Evolutionary conservation across 371 early-diverging fungal species (phyloP), one percentile per base, ranked within the genome.

Genomic region (Rhizopus sp.): DNA sequence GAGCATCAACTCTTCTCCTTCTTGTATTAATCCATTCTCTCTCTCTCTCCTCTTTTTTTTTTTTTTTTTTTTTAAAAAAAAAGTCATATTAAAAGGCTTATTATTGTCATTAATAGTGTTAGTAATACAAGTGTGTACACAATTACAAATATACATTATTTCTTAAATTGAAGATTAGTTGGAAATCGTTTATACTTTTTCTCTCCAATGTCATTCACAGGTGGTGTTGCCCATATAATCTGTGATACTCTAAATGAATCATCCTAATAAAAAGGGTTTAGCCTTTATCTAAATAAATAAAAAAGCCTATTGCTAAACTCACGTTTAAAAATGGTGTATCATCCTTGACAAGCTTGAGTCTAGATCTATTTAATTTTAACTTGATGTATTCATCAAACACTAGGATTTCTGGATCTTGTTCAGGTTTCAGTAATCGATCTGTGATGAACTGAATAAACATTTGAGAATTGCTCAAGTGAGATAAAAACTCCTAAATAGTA

Each of bases 311-410:
- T 3, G 37, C 29, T 51, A 9, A 15, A 33, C 78, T 69, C 72
- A 83, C 86, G 42, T 87, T 81, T 45, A 93, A 61, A 57, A 93
- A 93, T 12, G 88, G 90, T 12, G 93, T 93, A 12, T 86, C 81
- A 57, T 91, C 91, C 53, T 91, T 93, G 12, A 83, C 82, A 53
- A 91, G 70, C 38, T 85, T 82, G 39, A 93, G 77, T 48, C 85
- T 85, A 12, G 89, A 89, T 50, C 92, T 72, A 57, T 93, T 93
- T 41, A 88, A 66, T 62, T 93, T 93, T 15, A 88, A 81, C 59
- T 90, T 91, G 66, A 93, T 89, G 44, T 82, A 80, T 57, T 92
- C 91, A 59, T 89, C 89, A 73, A 93, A 93, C 53, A 90, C 86
- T 13, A 89, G 71, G 8, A 91, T 81, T 55, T 91, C 90, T 12